Evolutionary conservation across 2,329 filamentous ascomycete species (phyloP).

Genomic region (Colletotrichum siamense): DNA sequence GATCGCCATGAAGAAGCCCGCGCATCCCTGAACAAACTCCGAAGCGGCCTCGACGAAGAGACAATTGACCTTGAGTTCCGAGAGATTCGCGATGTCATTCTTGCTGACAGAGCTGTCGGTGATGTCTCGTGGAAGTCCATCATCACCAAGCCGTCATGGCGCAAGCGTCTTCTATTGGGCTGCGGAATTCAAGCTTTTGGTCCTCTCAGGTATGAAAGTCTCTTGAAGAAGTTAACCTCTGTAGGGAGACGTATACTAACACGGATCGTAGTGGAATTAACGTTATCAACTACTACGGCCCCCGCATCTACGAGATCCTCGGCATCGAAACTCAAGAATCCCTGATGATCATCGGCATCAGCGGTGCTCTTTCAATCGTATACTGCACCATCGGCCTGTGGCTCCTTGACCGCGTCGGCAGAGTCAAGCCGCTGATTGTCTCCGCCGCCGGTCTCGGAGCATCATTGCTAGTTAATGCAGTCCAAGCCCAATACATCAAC

Average conservation of each 20-base stretch:
- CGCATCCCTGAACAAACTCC: constrained; percentile 36
- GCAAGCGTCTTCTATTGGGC: constrained; percentile 50
- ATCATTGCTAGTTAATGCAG: constrained; percentile 30
- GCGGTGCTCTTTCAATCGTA: constrained; percentile 51
- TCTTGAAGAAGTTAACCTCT: neutral
- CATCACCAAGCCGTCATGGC: constrained; percentile 46
- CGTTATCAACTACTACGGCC: constrained; percentile 42
- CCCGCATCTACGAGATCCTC: constrained; percentile 46
- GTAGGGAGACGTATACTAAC: neutral
- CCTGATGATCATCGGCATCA: constrained; percentile 56
- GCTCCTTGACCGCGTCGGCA: constrained; percentile 50
- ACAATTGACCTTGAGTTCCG: constrained; percentile 43
- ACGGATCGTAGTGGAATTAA: constrained; percentile 29
- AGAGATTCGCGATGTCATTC: constrained; percentile 44
- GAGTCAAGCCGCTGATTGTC: constrained; percentile 52
- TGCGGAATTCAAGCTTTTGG: constrained; percentile 54
- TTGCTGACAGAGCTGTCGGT: constrained; percentile 37
- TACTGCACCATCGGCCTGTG: constrained; percentile 52
- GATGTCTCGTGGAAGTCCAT: constrained; percentile 44
- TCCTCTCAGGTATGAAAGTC: constrained; percentile 28
- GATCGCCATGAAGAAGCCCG: constrained; percentile 38
- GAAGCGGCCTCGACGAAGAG: constrained; percentile 30
- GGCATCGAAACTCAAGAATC: constrained; percentile 48
- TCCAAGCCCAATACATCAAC: constrained; percentile 30
- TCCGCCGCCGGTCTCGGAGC: constrained; percentile 33